A percentile compares a stretch with the other conserved stretches of the same genome.
Conservation (phyloP, 345 rosid genomes). For the Gossypium mustelinum region DNA sequence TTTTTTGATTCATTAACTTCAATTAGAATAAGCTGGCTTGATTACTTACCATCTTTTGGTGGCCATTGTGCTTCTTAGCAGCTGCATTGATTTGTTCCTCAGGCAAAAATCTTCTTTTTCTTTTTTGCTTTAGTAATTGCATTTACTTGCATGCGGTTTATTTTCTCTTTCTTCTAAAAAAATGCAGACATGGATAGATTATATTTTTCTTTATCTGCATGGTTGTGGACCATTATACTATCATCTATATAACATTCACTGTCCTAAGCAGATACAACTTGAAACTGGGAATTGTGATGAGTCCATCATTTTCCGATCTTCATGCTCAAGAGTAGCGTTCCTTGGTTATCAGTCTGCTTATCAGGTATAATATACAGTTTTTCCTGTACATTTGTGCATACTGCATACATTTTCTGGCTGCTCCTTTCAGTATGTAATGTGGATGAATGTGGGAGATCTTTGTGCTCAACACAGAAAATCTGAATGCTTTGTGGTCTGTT, state of each 20-base stretch:
- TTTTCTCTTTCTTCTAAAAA: not conserved
- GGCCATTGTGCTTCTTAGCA: not conserved
- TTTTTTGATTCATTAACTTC: constrained; percentile 4
- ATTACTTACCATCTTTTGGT: constrained; percentile 5
- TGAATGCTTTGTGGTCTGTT: not conserved
- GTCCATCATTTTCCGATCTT: constrained; percentile 62
- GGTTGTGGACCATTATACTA: not conserved
- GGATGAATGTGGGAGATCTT: not conserved
- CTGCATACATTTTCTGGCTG: not conserved
- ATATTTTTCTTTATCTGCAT: not conserved
- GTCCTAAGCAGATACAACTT: constrained; percentile 60
- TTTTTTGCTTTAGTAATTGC: not conserved
- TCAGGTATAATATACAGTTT: constrained; percentile 44
- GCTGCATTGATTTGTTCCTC: not conserved
- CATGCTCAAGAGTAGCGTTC: constrained; percentile 65
- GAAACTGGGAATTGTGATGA: constrained; percentile 53
- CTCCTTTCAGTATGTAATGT: not conserved
- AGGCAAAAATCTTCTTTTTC: not conserved
- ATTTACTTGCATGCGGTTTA: not conserved
- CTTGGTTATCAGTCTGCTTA: constrained; percentile 84
- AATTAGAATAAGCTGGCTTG: constrained; percentile 7
- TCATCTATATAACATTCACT: constrained; percentile 8
- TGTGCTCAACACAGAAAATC: not conserved
- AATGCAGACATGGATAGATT: not conserved
- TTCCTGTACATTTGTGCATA: constrained; percentile 8